Evolutionary conservation across 2,329 filamentous ascomycete species (phyloP).

Genomic region (Aspergillus fischeri): DNA sequence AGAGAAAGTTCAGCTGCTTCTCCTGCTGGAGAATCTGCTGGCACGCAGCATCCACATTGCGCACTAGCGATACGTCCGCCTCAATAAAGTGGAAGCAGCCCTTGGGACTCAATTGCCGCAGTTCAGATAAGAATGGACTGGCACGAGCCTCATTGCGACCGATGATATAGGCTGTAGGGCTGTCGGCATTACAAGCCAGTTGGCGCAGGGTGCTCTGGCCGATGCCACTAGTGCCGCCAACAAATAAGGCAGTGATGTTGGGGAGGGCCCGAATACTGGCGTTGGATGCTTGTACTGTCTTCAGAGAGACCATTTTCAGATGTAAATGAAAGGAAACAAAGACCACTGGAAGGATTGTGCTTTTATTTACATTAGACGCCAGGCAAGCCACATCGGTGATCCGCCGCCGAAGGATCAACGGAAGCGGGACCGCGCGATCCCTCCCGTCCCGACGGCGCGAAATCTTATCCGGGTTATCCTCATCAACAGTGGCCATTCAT

Average conservation of each 20-base stretch:
- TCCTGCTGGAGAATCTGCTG: constrained; percentile 37
- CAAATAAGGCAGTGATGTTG: constrained; percentile 41
- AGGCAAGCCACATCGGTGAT: constrained; percentile 1
- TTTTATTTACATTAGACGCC: not conserved
- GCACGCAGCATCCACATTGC: constrained; percentile 49
- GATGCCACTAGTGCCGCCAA: constrained; percentile 55
- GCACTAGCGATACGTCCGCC: constrained; percentile 47
- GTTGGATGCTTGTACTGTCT: not conserved
- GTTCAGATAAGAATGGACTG: constrained; percentile 38
- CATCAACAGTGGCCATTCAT: too few relatives aligned
- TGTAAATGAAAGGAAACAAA: not conserved
- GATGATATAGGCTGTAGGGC: constrained; percentile 50
- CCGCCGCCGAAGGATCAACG: constrained; percentile 3
- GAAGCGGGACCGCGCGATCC: not conserved
- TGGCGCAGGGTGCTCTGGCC: constrained; percentile 47
- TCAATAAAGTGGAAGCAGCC: constrained; percentile 48
- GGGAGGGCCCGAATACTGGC: not conserved
- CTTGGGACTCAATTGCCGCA: constrained; percentile 40
- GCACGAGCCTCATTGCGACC: constrained; percentile 41
- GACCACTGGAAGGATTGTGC: not conserved
- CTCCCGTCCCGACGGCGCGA: not conserved
- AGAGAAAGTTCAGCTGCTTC: constrained; percentile 22
- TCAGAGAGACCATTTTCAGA: not conserved
- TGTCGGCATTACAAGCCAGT: constrained; percentile 39
- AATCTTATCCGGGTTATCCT: too few relatives aligned